phyloP scores from a whole-genome alignment of 2,329 filamentous ascomycete genomes.

The Colletotrichum trifolii region DNA sequence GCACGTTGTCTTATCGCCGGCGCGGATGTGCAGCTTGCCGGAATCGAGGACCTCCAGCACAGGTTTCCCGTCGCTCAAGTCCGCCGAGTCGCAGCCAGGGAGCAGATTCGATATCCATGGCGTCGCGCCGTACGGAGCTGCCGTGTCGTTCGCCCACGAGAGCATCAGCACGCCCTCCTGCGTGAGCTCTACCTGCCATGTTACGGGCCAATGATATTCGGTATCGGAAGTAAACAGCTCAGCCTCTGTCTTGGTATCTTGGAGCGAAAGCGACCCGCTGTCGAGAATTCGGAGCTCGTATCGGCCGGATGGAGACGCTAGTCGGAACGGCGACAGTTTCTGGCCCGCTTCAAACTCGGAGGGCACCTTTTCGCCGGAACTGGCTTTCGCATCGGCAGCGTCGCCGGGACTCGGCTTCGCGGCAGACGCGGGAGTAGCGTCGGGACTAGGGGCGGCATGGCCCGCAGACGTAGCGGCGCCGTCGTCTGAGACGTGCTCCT shows the following conservation, averaged over 20 bases:
- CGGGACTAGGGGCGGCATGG: background rate
- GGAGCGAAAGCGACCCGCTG: conserved; percentile 36
- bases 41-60: conserved; percentile 38
- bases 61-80: conserved; percentile 16
- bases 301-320: conserved; percentile 34
- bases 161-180: conserved; percentile 36
- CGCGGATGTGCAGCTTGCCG: conserved; percentile 37
- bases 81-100: conserved; percentile 31
- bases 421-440: background rate
- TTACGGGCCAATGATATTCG: conserved; percentile 37
- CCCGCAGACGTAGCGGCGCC: background rate
- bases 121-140: conserved; percentile 35
- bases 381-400: conserved; percentile 5
- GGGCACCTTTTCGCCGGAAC: background rate
- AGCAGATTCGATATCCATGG: conserved; percentile 37
- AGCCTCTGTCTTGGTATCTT: conserved; percentile 29
- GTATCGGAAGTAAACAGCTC: conserved; percentile 39
- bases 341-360: conserved; percentile 32
- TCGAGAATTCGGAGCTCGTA: conserved; percentile 33
- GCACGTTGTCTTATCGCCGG: conserved; percentile 35
- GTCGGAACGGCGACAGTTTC: conserved; percentile 27
- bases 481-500: background rate
- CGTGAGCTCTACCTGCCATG: conserved; percentile 38
- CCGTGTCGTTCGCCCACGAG: conserved; percentile 37
- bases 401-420: conserved; percentile 1